Evolutionary conservation across 768 basidiomycete genomes (phyloP).

Genomic region (Boletus patriciae): DNA sequence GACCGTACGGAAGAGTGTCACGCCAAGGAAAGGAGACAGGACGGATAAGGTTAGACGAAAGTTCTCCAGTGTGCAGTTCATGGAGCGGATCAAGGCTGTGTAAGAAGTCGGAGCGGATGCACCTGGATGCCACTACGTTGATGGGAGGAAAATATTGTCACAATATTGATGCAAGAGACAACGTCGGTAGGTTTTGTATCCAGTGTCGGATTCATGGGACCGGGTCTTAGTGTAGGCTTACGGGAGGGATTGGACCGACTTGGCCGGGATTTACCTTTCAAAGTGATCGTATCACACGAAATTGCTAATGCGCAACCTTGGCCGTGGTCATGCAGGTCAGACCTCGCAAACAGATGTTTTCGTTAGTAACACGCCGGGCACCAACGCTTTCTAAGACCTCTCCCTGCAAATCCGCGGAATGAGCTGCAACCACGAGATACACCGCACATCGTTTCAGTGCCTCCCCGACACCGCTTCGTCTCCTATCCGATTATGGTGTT

Average conservation of each 20-base stretch:
- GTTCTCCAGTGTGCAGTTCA: too few relatives aligned
- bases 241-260: conserved; percentile 11
- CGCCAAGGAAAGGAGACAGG: too few relatives aligned
- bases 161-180: background rate
- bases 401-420: background rate
- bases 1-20: too few relatives aligned
- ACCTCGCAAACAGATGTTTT: background rate
- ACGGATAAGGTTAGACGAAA: too few relatives aligned
- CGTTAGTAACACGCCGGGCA: too few relatives aligned
- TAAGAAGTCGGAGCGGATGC: background rate
- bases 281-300: conserved; percentile 18
- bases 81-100: background rate
- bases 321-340: background rate
- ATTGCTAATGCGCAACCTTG: conserved; percentile 7
- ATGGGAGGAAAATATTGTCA: conserved; percentile 4
- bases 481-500: background rate
- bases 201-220: background rate
- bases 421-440: background rate
- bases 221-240: conserved; percentile 9
- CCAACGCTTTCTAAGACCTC: too few relatives aligned
- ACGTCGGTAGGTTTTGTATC: conserved; percentile 19
- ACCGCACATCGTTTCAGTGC: background rate
- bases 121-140: background rate
- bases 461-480: background rate
- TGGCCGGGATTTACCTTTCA: conserved; percentile 24